These are phyloP conservation scores for Escallonia rubra DNA, from an alignment of 129 eudicot species.

Conservation along the genomic window DNA sequence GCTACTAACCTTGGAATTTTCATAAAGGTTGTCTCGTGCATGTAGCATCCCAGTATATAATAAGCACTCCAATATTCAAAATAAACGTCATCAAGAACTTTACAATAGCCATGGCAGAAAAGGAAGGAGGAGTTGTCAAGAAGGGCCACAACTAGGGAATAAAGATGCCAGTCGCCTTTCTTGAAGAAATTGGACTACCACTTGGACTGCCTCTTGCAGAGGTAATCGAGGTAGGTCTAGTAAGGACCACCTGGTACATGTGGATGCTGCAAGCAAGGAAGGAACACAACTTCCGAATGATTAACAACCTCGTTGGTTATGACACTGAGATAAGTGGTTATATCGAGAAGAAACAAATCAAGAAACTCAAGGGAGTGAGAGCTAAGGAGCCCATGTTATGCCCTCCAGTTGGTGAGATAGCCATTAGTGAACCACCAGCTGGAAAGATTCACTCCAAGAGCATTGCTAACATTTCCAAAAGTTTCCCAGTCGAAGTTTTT, in stretches of 20 bases:
- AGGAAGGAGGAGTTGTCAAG: neutral
- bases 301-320: slow-evolving; percentile 8
- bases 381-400: neutral
- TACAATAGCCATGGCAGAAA: neutral
- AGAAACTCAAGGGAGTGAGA: slow-evolving; percentile 1
- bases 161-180: neutral
- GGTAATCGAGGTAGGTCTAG: slow-evolving; percentile 4
- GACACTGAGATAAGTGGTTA: neutral
- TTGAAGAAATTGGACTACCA: neutral
- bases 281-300: slow-evolving; percentile 6
- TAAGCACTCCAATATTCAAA: neutral
- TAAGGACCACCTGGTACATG: slow-evolving; percentile 8
- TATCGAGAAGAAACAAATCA: slow-evolving; percentile 6
- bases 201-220: neutral
- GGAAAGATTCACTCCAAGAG: slow-evolving; percentile 1
- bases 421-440: neutral
- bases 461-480: neutral
- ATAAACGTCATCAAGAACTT: neutral
- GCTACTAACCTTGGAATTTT: neutral
- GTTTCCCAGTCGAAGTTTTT: neutral
- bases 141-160: neutral
- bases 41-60: neutral
- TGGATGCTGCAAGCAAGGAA: slow-evolving; percentile 4
- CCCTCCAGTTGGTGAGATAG: neutral
- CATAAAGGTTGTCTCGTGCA: neutral